Evolutionary conservation across 2,329 filamentous ascomycete species (phyloP), one percentile per base, ranked within the genome.

Genomic region (Fusarium pseudonygamai): DNA sequence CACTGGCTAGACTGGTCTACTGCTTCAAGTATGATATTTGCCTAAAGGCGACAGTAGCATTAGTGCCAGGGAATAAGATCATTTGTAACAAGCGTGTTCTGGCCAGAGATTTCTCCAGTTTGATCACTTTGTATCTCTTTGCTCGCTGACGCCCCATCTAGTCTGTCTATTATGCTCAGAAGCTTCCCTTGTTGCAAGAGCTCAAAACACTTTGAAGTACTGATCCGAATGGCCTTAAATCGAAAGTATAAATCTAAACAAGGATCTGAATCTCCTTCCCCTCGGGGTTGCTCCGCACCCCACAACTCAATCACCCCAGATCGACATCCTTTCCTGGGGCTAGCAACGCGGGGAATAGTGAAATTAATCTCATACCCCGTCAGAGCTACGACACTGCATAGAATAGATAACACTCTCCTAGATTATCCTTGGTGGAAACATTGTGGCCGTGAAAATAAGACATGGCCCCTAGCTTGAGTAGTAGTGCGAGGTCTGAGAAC

Each of bases 391-490:
- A 55, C 42, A 39, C 52, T 52, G 6, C 36, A 22, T 43, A 18
- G 47, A 22, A 39, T 34, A 40, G 12, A 53, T 15, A 28, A 24
- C 15, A 32, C 11, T 24, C 57, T 9, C 15, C 30, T 56, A 39
- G 39, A 40, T 59, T 66, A 42, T 73, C 64, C 50, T 73, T 73
- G 70, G 70, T 73, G 70, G 69, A 73, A 73, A 58, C 50, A 39
- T 13, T 36, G 24, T 24, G 16, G 37, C 55, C 50, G 32, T 30
- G 26, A 11, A 18, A 26, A 10, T 15, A 15, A 24, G 46, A n/a
- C 20, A 22, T 20, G 11, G 12, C 37, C 39, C 36, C 28, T 47
- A n/a, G 24, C 39, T 30, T 22, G 18, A 37, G 24, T 52, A 28
- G 6, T 16, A 16, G 36, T 30, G 6, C 30, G 22, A 18, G 26